Evolutionary conservation across 352 stramenopile genomes (phyloP), one percentile per base, ranked within the genome.

Genomic region (Elongisporangium prolatum): DNA sequence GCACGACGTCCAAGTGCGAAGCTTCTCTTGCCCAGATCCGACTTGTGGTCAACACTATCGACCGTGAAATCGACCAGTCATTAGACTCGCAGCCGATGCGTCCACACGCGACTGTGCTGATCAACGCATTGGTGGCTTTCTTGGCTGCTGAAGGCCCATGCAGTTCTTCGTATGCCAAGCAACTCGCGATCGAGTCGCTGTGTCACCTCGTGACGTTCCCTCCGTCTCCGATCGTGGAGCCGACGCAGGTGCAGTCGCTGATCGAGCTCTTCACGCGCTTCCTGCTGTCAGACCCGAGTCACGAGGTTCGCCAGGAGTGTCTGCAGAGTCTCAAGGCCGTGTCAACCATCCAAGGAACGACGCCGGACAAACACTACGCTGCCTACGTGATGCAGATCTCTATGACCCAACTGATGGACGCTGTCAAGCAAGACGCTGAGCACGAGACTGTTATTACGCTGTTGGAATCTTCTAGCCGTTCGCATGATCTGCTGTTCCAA

Each of bases 11-110:
- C 22, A 87, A 88, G 54, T 87, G 72, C 61, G 86, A 95, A 69
- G 81, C 86, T 10, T 74, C 76, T 18, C 60, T 93, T 2, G 77
- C 72, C 17, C 76, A 84, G 9, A 61, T 93, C 57, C 55, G 91
- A 50, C 62, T 89, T 18, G 66, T 95, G 8, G 75, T 93, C n/a
- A 67, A 93, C 62, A 90, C 75, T 28, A 95, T 93, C 34, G 84
- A 95, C 60, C 71, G 73, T 38, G 86, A 95, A 54, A 82, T 95
- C 54, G 84, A 93, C 57, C 86, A 91, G 65, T 91, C 80, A 22
- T 75, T 69, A 1, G 65, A 72, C 21, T 71, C 69, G 13, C 84
- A 93, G 55, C 82, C 84, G 4, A 93, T 93, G 80, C 81, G 81
- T 4, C 81, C 84, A 3, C 75, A 93, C 40, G 73, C 78, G 5